These are phyloP conservation scores for Myochromella boudieri DNA, from an alignment of 768 basidiomycete genomes.

Conservation along the genomic window DNA sequence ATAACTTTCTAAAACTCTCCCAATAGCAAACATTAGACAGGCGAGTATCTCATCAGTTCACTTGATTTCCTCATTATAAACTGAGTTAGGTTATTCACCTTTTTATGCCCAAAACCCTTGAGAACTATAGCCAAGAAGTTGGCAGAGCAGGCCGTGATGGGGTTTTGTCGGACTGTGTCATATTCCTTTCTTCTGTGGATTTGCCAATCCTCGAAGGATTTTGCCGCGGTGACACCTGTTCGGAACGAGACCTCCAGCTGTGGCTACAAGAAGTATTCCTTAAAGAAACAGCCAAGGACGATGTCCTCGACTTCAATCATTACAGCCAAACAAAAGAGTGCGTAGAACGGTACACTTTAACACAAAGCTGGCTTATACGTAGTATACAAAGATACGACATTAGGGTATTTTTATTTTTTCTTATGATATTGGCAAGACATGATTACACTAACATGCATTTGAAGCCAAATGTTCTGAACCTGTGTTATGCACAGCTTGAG, in stretches of 20 bases:
- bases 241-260: conserved; percentile 33
- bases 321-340: conserved; percentile 40
- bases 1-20: neutral
- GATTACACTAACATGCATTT: neutral
- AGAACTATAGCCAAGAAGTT: conserved; percentile 16
- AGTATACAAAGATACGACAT: conserved; percentile 12
- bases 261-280: conserved; percentile 40
- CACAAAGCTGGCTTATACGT: neutral
- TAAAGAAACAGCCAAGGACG: conserved; percentile 33
- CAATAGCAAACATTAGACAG: conserved; percentile 14
- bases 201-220: conserved; percentile 49
- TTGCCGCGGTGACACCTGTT: conserved; percentile 46
- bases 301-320: conserved; percentile 38
- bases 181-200: conserved; percentile 44
- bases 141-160: conserved; percentile 19
- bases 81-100: conserved; percentile 8
- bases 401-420: conserved; percentile 1
- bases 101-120: conserved; percentile 15
- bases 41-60: neutral
- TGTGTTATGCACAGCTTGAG: conserved; percentile 48
- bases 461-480: conserved; percentile 35
- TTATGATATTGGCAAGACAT: neutral
- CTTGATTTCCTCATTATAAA: no score
- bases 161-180: conserved; percentile 36
- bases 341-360: conserved; percentile 12